Evolutionary conservation across 1,139 yeast species (phyloP), one percentile per base, ranked within the genome.

Genomic region (Magnusiomyces sp.): DNA sequence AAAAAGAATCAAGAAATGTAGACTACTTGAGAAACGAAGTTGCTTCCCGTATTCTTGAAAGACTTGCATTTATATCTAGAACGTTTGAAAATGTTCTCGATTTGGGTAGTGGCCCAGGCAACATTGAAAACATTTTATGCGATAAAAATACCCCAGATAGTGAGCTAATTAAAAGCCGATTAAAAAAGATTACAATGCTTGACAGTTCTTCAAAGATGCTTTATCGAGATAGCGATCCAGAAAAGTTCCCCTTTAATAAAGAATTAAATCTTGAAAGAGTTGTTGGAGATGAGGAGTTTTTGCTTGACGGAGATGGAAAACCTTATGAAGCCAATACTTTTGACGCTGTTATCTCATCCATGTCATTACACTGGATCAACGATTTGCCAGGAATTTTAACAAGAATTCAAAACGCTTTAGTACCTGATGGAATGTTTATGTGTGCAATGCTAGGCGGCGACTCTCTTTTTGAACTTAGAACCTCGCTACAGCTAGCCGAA

Each of bases 361-460:
- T 86, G 59, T 77, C 87, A 32, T 63, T 87, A 63, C 95, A 87
- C 63, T 87, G 95, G 95, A 80, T 86, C 50, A 87, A 87, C 60
- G 92, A 87, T 58, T 72, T 87, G 27, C 95, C 95, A 0, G 72
- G 74, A 1, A 75, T 80, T 1, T 72, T 86, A 48, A 64, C 69
- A 20, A 74, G 79, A 53, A 74, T 86, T 55, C 79, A 81, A 60
- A 63, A 69, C n/a, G 73, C 84, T 19, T 69, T 87, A 44, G 80
- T 79, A 53, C 94, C 94, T 0, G 95, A 87, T 62, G 94, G 95
- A 1, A 71, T 88, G 63, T 84, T 87, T 58, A 74, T 87, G 75
- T 95, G 85, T 1, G 77, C 89, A n/a, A 75, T 87, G 72, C 77
- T 85, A 59, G 94, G 94, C 6, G 94, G 92, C 5, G 95, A 87